phyloP scores from a whole-genome alignment of 2,329 filamentous ascomycete genomes.

The Karstenula rhodostoma region DNA sequence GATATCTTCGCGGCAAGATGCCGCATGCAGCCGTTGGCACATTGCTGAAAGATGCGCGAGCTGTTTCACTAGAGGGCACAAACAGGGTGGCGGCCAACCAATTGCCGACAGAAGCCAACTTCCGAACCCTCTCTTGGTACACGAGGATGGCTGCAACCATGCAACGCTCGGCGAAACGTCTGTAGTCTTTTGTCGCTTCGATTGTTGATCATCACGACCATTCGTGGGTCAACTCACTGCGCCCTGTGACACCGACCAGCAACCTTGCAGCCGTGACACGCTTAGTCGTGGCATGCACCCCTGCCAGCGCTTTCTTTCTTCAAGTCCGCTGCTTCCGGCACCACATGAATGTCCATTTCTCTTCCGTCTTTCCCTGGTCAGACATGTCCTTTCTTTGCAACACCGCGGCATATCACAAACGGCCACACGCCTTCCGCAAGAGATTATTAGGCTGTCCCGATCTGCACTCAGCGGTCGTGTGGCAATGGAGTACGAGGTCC shows the following conservation, averaged over 20 bases:
- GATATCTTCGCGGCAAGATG: conserved; percentile 28
- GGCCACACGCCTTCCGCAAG: conserved; percentile 23
- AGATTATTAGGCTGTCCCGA: conserved; percentile 20
- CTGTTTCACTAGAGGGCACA: conserved; percentile 38
- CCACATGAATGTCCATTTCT: conserved; percentile 25
- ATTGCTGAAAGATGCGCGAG: conserved; percentile 28
- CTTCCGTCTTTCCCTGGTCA: conserved; percentile 20
- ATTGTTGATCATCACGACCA: conserved; percentile 11
- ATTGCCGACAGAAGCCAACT: conserved; percentile 14
- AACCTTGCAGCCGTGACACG: conserved; percentile 23
- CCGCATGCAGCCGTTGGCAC: conserved; percentile 31
- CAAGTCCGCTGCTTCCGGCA: conserved; percentile 29
- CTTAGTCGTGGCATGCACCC: conserved; percentile 24
- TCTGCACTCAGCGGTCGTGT: conserved; percentile 15
- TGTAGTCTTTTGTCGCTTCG: conserved; percentile 15
- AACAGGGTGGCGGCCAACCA: conserved; percentile 24
- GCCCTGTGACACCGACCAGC: conserved; percentile 25
- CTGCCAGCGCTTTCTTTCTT: conserved; percentile 23
- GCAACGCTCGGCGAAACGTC: conserved; percentile 15
- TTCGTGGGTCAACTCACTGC: conserved; percentile 12
- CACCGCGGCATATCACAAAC: conserved; percentile 22
- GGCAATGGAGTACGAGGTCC: conserved; percentile 19
- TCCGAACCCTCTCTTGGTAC: conserved; percentile 18
- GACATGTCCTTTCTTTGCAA: conserved; percentile 22
- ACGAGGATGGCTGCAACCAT: conserved; percentile 10